Conservation (phyloP, 805 yeast genomes). For the Yamadazyma scolyti region DNA sequence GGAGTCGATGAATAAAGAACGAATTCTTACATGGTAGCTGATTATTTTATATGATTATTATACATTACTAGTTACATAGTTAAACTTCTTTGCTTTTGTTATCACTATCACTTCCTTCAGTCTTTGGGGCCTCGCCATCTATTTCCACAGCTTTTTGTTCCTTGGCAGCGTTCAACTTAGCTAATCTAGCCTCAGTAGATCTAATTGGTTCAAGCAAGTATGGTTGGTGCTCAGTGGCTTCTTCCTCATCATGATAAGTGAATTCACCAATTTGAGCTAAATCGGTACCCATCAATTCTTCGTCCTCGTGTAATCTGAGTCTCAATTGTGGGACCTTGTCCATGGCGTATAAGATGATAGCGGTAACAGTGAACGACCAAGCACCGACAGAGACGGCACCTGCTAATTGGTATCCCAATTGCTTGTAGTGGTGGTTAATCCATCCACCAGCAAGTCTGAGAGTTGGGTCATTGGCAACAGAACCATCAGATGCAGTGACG, state of each 20-base stretch:
- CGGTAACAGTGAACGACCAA: conserved; percentile 75
- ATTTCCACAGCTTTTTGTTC: conserved; percentile 11
- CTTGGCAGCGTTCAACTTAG: conserved; percentile 26
- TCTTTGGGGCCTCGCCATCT: conserved; percentile 13
- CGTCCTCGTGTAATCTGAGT: conserved; percentile 79
- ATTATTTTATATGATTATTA: too few species aligned
- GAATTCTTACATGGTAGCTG: too few species aligned
- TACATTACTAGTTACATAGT: too few species aligned
- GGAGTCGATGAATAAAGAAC: too few species aligned
- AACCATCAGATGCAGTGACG: conserved; percentile 78
- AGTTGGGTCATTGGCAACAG: conserved; percentile 31
- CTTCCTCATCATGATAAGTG: conserved; percentile 62
- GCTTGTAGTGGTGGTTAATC: conserved; percentile 78
- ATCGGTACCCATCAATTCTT: conserved; percentile 87
- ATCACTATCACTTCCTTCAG: conserved; percentile 14
- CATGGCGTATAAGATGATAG: conserved; percentile 60
- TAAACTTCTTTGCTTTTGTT: conserved; percentile 8
- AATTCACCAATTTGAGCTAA: conserved; percentile 87
- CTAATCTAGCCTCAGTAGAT: conserved; percentile 45
- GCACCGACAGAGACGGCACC: conserved; percentile 65
- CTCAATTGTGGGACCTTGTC: conserved; percentile 75
- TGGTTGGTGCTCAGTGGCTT: conserved; percentile 22
- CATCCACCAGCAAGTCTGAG: conserved; percentile 71
- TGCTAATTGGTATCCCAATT: conserved; percentile 86
- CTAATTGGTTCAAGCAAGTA: conserved; percentile 79